phyloP scores from a whole-genome alignment of 2,329 filamentous ascomycete species.

The Zasmidium angulare region DNA sequence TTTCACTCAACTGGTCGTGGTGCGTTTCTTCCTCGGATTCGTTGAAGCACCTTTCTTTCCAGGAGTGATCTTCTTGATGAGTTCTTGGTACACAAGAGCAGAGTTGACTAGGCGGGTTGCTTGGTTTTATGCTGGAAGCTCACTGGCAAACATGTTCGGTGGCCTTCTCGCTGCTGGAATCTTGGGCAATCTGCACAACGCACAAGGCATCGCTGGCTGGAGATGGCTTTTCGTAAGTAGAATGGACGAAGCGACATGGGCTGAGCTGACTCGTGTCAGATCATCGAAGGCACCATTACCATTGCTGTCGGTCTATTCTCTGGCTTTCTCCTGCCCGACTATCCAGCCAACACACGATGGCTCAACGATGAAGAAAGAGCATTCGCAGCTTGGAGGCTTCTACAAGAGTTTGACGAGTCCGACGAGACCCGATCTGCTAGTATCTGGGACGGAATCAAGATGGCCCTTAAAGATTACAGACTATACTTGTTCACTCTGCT shows the following conservation, averaged over 20 bases:
- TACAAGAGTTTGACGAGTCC: slow-evolving; percentile 50
- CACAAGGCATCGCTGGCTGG: slow-evolving; percentile 43
- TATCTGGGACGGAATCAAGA: slow-evolving; percentile 48
- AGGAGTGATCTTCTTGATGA: slow-evolving; percentile 49
- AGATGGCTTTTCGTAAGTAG: slow-evolving; percentile 36
- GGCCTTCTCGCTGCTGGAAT: slow-evolving; percentile 46
- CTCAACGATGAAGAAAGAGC: slow-evolving; percentile 52
- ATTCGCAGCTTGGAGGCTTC: slow-evolving; percentile 54
- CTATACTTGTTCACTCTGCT: slow-evolving; percentile 57
- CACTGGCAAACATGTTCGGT: slow-evolving; percentile 30
- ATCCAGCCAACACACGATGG: slow-evolving; percentile 55
- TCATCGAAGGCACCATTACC: slow-evolving; percentile 35
- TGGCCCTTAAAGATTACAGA: slow-evolving; percentile 51
- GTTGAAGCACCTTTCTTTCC: slow-evolving; percentile 55
- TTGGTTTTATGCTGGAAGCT: slow-evolving; percentile 32
- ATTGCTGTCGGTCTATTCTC: slow-evolving; percentile 21
- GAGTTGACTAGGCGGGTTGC: slow-evolving; percentile 36
- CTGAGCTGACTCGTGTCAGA: slow-evolving; percentile 8
- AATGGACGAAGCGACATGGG: neutral
- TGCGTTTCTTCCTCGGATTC: slow-evolving; percentile 51
- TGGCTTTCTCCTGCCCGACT: slow-evolving; percentile 48
- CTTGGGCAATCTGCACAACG: slow-evolving; percentile 33
- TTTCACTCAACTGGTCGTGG: slow-evolving; percentile 46
- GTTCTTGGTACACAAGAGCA: slow-evolving; percentile 51
- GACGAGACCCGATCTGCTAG: slow-evolving; percentile 41